phyloP scores from a whole-genome alignment of 2,329 filamentous ascomycete species.

The Scytalidium lignicola region DNA sequence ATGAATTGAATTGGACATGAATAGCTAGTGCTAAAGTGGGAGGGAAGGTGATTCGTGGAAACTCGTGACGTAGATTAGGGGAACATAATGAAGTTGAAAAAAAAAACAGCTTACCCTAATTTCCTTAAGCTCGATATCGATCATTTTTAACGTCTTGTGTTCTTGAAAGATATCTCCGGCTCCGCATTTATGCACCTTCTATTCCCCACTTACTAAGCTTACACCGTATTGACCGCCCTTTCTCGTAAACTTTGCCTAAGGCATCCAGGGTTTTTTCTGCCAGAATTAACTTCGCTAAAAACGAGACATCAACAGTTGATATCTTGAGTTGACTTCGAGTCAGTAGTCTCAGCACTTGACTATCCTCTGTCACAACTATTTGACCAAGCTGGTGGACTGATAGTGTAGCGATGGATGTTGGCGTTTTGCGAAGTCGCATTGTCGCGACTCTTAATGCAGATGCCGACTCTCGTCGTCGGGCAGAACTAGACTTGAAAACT shows the following conservation, averaged over 20 bases:
- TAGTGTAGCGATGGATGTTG: conserved; percentile 58
- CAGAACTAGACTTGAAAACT: conserved; percentile 77
- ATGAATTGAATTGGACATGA: too few species aligned
- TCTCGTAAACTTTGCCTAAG: neutral
- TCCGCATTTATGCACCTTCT: too few species aligned
- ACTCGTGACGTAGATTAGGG: too few species aligned
- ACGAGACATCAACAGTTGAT: neutral
- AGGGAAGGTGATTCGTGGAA: too few species aligned
- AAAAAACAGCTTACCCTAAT: too few species aligned
- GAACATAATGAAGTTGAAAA: too few species aligned
- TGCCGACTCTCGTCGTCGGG: conserved; percentile 68
- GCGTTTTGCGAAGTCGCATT: conserved; percentile 70
- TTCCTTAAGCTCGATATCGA: too few species aligned
- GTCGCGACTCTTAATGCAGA: conserved; percentile 70
- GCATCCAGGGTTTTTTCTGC: neutral
- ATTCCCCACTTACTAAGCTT: too few species aligned
- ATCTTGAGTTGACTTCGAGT: neutral
- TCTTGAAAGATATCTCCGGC: too few species aligned
- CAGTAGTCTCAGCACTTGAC: neutral
- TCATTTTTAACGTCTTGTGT: too few species aligned
- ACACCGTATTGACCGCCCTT: neutral
- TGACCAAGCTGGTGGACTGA: neutral
- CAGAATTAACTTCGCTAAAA: neutral
- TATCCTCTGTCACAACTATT: neutral
- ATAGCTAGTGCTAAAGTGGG: too few species aligned